Percentiles rank a stretch among this genome's conserved stretches.
phyloP scores from a whole-genome alignment of 1,284 basidiomycete genomes.

The Cystobasidium slooffiae region DNA sequence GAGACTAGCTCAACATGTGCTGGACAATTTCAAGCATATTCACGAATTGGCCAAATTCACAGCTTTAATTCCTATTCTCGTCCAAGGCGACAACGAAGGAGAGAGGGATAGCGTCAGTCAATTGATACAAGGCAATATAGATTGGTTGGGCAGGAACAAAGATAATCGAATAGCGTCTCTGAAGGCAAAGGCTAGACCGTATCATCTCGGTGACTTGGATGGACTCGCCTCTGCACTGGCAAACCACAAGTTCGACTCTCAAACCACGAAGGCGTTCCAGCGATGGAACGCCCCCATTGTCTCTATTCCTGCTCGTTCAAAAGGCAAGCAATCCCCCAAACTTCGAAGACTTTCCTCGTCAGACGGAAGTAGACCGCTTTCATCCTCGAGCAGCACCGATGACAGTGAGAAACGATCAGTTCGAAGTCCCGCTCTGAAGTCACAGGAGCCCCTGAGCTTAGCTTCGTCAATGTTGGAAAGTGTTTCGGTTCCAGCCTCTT shows the following conservation, averaged over 20 bases:
- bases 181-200: conserved; percentile 8
- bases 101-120: conserved; percentile 21
- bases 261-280: conserved; percentile 3
- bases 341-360: no score
- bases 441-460: conserved; percentile 1
- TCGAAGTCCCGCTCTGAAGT: neutral
- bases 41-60: neutral
- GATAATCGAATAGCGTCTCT: neutral
- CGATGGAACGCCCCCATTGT: neutral
- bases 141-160: conserved; percentile 15
- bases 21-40: conserved; percentile 1
- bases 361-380: no score
- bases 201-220: neutral
- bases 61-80: conserved; percentile 7
- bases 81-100: neutral
- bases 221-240: neutral
- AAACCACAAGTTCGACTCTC: neutral
- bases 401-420: neutral
- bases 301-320: neutral
- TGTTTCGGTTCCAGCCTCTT: conserved; percentile 1
- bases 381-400: neutral
- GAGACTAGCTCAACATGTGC: conserved; percentile 17
- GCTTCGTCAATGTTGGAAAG: conserved; percentile 20
- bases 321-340: neutral
- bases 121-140: conserved; percentile 25